Base-by-base conservation (phyloP, 2,329 filamentous ascomycete species). In the Balansia obtecta region DNA sequence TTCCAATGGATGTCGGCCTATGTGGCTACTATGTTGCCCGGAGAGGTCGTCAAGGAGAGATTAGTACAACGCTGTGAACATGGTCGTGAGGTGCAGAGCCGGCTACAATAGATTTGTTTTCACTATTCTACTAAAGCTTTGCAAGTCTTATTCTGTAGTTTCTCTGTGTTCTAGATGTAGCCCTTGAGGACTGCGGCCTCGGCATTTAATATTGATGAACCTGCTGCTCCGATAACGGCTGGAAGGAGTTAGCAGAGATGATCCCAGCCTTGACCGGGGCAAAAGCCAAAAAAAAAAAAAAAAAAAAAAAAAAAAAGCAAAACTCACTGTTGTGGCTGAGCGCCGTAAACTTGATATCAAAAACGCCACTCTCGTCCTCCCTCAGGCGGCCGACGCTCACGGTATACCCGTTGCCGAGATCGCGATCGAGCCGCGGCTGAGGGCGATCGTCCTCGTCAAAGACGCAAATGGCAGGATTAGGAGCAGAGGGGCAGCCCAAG, bases 191-290 rank as follows among this genome's bases (percentile, higher is more conserved):
- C 83, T 22, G 89, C 88, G 30, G 89, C 88, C 68, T 96, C 91
- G 30, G 90, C 89, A 62, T 97, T 97, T 59, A 97, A 69, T 68
- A 97, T 95, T 33, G 88, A 95, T 2, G 88, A 94, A 11, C 93
- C 93, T n/a, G 91, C 90, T 33, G 93, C 93, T 57, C 91, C 91
- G 65, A 98, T 91, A 50, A 98, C 86, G 54, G 91, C 83, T 81
- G 15, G 12, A 10, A 42, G 2, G 12, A 13, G 10, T 11, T n/a
- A 9, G 39, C 15, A 15, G 6, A 38, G 6, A 9, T n/a, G 32
- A 30, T 39, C 11, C 16, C 18, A 22, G 3, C 20, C 10, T 6
- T 4, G 1, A 32, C 13, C 8, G 16, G 20, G 16, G n/a, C 12
- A 18, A 37, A 9, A n/a, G n/a, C n/a, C n/a, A n/a, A 41, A 2